These are phyloP conservation scores for Komagataella mondaviorum DNA, from an alignment of 805 yeast genomes.

Conservation along the genomic window DNA sequence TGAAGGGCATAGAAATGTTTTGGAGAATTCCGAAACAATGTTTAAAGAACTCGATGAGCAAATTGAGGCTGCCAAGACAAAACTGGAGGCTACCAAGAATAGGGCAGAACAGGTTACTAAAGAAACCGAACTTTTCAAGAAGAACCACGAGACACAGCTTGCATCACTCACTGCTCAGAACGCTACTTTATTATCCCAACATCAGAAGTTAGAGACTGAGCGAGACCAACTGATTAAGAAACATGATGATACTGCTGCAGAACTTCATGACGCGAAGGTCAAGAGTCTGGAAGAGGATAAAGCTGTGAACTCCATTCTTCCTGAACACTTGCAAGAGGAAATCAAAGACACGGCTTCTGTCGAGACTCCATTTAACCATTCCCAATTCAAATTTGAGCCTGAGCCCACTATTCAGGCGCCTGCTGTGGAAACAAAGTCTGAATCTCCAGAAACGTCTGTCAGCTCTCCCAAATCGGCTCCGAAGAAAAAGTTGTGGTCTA, in stretches of 20 bases:
- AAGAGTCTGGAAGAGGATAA: constrained; percentile 27
- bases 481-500: constrained; percentile 14
- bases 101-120: constrained; percentile 15
- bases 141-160: constrained; percentile 14
- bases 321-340: constrained; percentile 34
- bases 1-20: constrained; percentile 25
- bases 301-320: constrained; percentile 33
- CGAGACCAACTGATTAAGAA: constrained; percentile 26
- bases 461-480: constrained; percentile 4
- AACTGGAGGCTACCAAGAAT: constrained; percentile 16
- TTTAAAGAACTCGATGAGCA: constrained; percentile 27
- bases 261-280: constrained; percentile 22
- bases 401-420: constrained; percentile 12
- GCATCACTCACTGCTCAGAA: constrained; percentile 15
- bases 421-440: constrained; percentile 19
- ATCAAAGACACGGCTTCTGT: constrained; percentile 13
- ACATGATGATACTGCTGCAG: constrained; percentile 20
- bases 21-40: constrained; percentile 29
- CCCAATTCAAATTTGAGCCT: constrained; percentile 12
- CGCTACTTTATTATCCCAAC: constrained; percentile 16
- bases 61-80: constrained; percentile 25
- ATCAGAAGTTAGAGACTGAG: constrained; percentile 25
- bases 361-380: constrained; percentile 16
- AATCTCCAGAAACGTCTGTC: constrained; percentile 14
- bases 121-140: constrained; percentile 12